phyloP scores from a whole-genome alignment of 78 protist species.

The Chrysochromulina tobinii region DNA sequence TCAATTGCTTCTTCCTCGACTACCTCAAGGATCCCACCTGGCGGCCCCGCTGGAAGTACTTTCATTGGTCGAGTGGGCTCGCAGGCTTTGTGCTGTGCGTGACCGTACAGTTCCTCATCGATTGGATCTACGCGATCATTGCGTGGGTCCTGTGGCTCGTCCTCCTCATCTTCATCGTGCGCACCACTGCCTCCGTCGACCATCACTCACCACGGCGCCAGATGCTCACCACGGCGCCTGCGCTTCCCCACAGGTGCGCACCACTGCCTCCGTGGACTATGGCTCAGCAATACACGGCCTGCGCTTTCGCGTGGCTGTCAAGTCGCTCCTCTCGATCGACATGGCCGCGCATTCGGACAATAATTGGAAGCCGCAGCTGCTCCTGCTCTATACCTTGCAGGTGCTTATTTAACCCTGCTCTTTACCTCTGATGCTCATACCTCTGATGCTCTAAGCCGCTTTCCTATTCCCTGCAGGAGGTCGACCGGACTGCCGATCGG shows the following conservation, averaged over 20 bases:
- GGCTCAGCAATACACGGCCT: conserved; percentile 12
- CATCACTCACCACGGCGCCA: no score
- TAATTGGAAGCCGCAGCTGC: conserved; percentile 32
- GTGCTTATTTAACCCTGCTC: neutral
- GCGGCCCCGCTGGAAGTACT: conserved; percentile 28
- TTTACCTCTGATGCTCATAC: neutral
- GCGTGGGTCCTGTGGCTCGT: neutral
- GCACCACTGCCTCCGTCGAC: no score
- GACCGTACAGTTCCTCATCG: neutral
- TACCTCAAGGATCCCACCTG: conserved; percentile 7
- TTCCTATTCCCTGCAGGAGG: no score
- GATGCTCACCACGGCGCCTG: neutral
- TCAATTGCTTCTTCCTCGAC: conserved; percentile 27
- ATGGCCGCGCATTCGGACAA: neutral
- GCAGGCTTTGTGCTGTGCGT: neutral
- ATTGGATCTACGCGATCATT: neutral
- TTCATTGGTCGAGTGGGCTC: neutral
- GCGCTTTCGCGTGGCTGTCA: conserved; percentile 4
- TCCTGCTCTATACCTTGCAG: neutral
- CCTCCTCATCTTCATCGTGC: neutral
- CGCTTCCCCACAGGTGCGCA: neutral
- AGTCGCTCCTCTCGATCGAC: conserved; percentile 1
- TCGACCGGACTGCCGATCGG: no score
- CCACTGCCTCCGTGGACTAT: neutral
- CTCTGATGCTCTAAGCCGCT: neutral